Conservation (phyloP, 306 rosid genomes). For the Vicia sativa region DNA sequence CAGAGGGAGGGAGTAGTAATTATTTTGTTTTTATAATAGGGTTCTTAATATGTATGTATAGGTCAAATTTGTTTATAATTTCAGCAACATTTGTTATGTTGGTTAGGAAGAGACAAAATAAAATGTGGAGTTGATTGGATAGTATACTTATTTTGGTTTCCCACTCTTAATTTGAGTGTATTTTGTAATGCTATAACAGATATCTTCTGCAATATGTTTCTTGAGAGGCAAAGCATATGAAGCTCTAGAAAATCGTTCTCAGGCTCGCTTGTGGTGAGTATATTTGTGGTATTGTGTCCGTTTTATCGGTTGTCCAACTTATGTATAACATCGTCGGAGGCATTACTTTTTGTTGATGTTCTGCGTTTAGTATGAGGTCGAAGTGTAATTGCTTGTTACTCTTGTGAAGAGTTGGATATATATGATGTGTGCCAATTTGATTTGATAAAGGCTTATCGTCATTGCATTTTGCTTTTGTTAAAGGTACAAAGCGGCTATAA, state of each 20-base stretch:
- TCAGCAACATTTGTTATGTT: neutral
- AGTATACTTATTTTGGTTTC: neutral
- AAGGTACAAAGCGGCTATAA: constrained; percentile 97
- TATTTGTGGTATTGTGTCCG: neutral
- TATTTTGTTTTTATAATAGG: too few relatives aligned
- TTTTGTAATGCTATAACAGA: constrained; percentile 53
- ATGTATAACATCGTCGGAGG: neutral
- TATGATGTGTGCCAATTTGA: constrained; percentile 20
- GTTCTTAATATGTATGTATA: too few relatives aligned
- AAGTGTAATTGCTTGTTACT: constrained; percentile 21
- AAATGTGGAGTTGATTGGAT: neutral
- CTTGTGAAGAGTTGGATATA: constrained; percentile 17
- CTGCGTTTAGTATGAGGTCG: constrained; percentile 3
- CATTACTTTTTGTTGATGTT: constrained; percentile 4
- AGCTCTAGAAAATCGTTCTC: constrained; percentile 90
- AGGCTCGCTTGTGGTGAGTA: constrained; percentile 85
- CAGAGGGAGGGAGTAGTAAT: too few relatives aligned
- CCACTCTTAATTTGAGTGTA: too few relatives aligned
- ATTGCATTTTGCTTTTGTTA: constrained; percentile 38
- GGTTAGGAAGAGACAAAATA: neutral
- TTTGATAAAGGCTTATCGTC: constrained; percentile 22
- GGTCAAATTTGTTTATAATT: constrained; percentile 13
- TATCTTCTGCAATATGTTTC: constrained; percentile 94
- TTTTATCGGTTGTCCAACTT: neutral
- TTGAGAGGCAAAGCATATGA: constrained; percentile 89